Evolutionary conservation across 768 basidiomycete genomes (phyloP), one percentile per base, ranked within the genome.

Genomic region (Rubroboletus satanas): DNA sequence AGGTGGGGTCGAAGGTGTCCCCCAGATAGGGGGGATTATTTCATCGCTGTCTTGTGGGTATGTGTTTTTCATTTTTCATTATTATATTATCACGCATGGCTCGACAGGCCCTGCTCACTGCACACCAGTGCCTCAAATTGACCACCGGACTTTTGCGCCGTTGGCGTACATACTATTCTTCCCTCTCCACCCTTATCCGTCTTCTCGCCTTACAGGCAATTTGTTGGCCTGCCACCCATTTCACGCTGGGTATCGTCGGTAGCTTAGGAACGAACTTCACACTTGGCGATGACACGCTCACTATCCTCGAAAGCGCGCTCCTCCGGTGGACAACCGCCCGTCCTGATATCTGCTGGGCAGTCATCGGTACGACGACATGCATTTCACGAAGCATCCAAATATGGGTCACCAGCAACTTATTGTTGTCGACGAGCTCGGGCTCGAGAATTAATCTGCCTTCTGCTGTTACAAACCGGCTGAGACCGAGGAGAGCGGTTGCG

Each of bases 391-490:
- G 85, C 61, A 80, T 98, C 51, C 92, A 97, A 73, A 86, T 97
- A 56, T 98, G 94, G 93, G 94, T 97, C 26, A 96, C 94, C 38
- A 89, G 87, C 66, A 98, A 98, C 68, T 81, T 98, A 54, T 72
- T 71, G 4, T 38, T 51, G 29, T 56, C 59, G 7, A 46, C 61
- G 6, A 31, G 14, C 47, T 41, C 56, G 12, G 26, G 49, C 21
- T 39, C 64, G 15, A 45, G 49, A 56, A 45, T 52, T 1, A 54
- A 55, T 31, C 1, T 31, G 23, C 33, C 54, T 14, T 49, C 51
- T n/a, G 46, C 54, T 6, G 31, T 55, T n/a, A 54, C 60, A 3
- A 67, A 65, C 65, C 52, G 62, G 49, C 45, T 60, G 51, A 59
- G 68, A 61, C 50, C 55, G 49, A 62, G 63, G 52, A 43, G 61